phyloP scores from a whole-genome alignment of 1,284 basidiomycete genomes.

The Irpex lacteus region DNA sequence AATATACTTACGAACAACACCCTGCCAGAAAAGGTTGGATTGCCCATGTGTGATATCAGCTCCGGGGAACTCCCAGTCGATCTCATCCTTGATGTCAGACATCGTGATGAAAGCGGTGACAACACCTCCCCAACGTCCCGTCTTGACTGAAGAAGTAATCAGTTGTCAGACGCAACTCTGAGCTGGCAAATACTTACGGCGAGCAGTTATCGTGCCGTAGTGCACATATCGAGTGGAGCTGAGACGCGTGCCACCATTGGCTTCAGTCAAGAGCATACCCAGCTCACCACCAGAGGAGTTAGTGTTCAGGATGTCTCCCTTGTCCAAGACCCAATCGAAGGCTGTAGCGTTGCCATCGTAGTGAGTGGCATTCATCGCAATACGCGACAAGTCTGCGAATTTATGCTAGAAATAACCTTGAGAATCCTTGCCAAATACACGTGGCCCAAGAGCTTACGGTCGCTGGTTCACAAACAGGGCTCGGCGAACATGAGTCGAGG shows the following conservation, averaged over 20 bases:
- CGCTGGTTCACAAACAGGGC: constrained; percentile 66
- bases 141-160: constrained; percentile 48
- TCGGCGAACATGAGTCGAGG: constrained; percentile 66
- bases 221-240: constrained; percentile 80
- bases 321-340: constrained; percentile 73
- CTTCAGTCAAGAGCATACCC: constrained; percentile 61
- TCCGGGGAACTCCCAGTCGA: constrained; percentile 84
- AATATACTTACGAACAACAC: constrained; percentile 59
- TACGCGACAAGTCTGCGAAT: constrained; percentile 64
- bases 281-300: constrained; percentile 61
- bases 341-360: constrained; percentile 74
- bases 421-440: background rate
- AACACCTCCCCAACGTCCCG: constrained; percentile 69
- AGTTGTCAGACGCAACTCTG: background rate
- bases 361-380: constrained; percentile 59
- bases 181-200: constrained; percentile 39
- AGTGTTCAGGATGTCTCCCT: constrained; percentile 62
- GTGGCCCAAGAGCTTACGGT: constrained; percentile 38
- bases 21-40: constrained; percentile 80
- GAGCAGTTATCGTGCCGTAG: constrained; percentile 76
- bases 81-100: constrained; percentile 83
- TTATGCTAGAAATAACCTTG: constrained; percentile 41
- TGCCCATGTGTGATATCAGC: constrained; percentile 60
- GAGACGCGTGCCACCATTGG: constrained; percentile 71
- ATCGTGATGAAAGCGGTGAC: constrained; percentile 85